These are phyloP conservation scores for Trametes sp. DNA, from an alignment of 1,284 basidiomycete species.

Conservation along the genomic window DNA sequence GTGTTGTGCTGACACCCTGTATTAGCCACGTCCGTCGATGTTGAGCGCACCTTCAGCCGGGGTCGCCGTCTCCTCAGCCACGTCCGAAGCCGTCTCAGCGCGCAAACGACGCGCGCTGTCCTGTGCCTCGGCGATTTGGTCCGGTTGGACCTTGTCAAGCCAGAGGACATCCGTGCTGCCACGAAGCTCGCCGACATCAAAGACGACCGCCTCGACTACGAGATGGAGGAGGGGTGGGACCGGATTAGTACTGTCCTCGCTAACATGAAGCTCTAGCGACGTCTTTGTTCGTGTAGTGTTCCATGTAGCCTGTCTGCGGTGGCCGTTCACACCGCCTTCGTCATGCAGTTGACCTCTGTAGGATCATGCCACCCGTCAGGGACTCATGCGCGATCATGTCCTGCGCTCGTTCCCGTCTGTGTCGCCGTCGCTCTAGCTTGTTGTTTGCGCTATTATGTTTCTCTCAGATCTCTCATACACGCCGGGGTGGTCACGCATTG, in stretches of 20 bases:
- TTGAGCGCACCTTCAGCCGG: slow-evolving; percentile 43
- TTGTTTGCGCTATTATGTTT: too few species aligned
- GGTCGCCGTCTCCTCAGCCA: slow-evolving; percentile 42
- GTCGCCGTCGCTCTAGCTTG: too few species aligned
- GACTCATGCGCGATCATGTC: too few species aligned
- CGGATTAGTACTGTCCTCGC: not conserved
- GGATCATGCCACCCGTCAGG: too few species aligned
- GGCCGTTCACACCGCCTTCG: too few species aligned
- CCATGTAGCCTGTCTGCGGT: too few species aligned
- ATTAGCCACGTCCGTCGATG: slow-evolving; percentile 40
- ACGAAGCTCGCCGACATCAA: not conserved
- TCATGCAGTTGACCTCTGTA: too few species aligned
- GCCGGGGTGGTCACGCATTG: too few species aligned
- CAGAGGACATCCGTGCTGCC: not conserved
- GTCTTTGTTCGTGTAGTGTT: too few species aligned
- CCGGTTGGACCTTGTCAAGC: not conserved
- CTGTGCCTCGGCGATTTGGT: slow-evolving; percentile 44
- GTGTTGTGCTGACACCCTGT: not conserved
- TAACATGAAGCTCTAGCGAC: too few species aligned
- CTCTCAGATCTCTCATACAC: too few species aligned
- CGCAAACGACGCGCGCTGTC: slow-evolving; percentile 39
- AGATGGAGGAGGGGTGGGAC: not conserved
- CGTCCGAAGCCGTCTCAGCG: slow-evolving; percentile 40
- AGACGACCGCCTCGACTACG: not conserved
- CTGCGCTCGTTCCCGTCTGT: too few species aligned